phyloP scores from a whole-genome alignment of 345 rosid genomes.

The Pelargonium nanum region DNA sequence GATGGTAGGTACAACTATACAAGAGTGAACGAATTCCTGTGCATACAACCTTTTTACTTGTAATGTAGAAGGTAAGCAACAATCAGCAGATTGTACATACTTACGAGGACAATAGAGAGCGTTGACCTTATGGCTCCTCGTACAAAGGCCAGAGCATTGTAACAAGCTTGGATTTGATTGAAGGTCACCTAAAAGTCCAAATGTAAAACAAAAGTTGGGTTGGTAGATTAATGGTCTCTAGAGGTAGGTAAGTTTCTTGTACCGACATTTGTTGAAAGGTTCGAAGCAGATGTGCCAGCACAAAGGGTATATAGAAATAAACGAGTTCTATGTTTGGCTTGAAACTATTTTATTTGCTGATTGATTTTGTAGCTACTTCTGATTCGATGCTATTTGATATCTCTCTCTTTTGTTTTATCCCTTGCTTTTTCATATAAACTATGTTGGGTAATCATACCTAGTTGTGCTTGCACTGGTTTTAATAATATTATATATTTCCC shows the following conservation, averaged over 20 bases:
- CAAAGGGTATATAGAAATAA: no score
- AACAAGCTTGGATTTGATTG: no score
- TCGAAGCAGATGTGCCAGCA: neutral
- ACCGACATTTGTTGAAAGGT: neutral
- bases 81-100: no score
- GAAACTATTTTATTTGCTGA: no score
- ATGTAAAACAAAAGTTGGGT: neutral
- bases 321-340: neutral
- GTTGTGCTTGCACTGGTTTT: neutral
- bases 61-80: no score
- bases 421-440: neutral
- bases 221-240: neutral
- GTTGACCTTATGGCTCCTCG: neutral
- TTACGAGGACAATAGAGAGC: no score
- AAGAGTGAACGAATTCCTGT: no score
- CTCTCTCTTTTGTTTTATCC: neutral
- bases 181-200: no score
- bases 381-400: neutral
- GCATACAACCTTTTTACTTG: no score
- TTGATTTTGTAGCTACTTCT: no score
- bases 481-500: no score
- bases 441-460: neutral
- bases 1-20: no score
- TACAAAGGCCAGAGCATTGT: neutral
- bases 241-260: neutral